Evolutionary conservation across 2,329 filamentous ascomycete genomes (phyloP).

Genomic region (Colletotrichum sp.): DNA sequence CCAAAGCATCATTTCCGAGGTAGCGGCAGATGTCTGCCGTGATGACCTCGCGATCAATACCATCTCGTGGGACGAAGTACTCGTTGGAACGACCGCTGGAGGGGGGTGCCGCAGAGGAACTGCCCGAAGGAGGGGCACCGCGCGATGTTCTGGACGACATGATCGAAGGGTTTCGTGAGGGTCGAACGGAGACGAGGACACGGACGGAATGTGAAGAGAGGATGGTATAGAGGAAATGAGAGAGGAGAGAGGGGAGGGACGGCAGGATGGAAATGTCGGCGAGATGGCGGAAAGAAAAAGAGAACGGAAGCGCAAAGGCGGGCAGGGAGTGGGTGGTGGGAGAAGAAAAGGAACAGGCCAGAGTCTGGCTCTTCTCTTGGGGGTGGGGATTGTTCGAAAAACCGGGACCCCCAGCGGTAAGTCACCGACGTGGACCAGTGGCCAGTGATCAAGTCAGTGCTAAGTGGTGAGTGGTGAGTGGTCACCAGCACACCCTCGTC

Average conservation of each 20-base stretch:
- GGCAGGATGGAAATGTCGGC: constrained; percentile 29
- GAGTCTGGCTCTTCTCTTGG: constrained; percentile 19
- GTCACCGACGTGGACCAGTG: constrained; percentile 4
- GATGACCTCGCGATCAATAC: constrained; percentile 84
- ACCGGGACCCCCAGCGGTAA: constrained; percentile 19
- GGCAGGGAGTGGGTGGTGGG: constrained; percentile 29
- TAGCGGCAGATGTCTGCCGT: constrained; percentile 86
- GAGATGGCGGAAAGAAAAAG: constrained; percentile 31
- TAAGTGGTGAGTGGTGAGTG: not conserved
- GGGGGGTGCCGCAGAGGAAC: constrained; percentile 37
- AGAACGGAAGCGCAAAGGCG: constrained; percentile 30
- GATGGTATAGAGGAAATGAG: constrained; percentile 21
- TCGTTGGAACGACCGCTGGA: constrained; percentile 68
- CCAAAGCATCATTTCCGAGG: constrained; percentile 81
- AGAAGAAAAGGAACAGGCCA: constrained; percentile 31
- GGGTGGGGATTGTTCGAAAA: constrained; percentile 16
- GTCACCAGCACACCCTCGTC: constrained; percentile 1
- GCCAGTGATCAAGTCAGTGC: constrained; percentile 3
- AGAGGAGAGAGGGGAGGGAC: constrained; percentile 26
- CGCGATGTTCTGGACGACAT: constrained; percentile 46
- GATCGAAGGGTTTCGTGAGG: constrained; percentile 31
- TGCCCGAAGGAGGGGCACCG: constrained; percentile 30
- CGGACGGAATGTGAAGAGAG: constrained; percentile 16
- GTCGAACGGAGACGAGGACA: constrained; percentile 17
- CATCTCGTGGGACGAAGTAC: constrained; percentile 81